Base-by-base conservation (phyloP, 306 rosid genomes). In the Vigna hirtella region DNA sequence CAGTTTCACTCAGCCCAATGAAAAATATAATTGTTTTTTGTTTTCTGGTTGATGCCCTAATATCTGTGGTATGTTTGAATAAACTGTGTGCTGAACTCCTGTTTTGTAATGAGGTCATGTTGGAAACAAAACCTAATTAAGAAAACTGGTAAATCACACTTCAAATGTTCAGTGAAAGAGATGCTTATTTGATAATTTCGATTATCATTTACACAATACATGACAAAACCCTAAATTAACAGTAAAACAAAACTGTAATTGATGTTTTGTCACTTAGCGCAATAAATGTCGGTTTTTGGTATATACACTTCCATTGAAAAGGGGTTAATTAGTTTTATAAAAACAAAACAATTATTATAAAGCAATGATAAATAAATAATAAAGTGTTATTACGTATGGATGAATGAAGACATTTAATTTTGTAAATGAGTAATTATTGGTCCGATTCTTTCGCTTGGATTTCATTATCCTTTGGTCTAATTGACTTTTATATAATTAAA, bases 391-490 rank as follows among this genome's bases (percentile, higher is more conserved):
- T 63, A 17, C 68, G 47, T 58, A 28, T 6, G 10, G 48, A 30
- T 49, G 62, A 49, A 70, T 28, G 67, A 11, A 68, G 38, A 51
- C 18, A 51, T 65, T 77, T 20, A 47, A 38, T 24, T 61, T 50
- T 72, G 64, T 11, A 36, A 70, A 63, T 38, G 47, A 71, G 59
- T 16, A 70, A 79, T 70, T 32, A 79, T 72, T 64, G 71, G 34
- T 74, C 80, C 58, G 76, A 22, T 58, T 74, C 75, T 56, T 58
- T 81, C 72, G 76, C 76, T 73, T 47, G 73, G 72, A 48, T 76
- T 57, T 74, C 53, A 26, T 81, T 18, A 55, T 73, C 58, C 58
- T 38, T 62, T 12, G 59, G 59, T 79, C 67, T 79, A 45, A 62
- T 62, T 62, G 22, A 68, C 58, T 30, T 34, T 24, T 70, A n/a